Percentiles rank a stretch among this genome's conserved stretches.
phyloP scores from a whole-genome alignment of 192 early-diverging fungal genomes.

The Glomus cerebriforme region DNA sequence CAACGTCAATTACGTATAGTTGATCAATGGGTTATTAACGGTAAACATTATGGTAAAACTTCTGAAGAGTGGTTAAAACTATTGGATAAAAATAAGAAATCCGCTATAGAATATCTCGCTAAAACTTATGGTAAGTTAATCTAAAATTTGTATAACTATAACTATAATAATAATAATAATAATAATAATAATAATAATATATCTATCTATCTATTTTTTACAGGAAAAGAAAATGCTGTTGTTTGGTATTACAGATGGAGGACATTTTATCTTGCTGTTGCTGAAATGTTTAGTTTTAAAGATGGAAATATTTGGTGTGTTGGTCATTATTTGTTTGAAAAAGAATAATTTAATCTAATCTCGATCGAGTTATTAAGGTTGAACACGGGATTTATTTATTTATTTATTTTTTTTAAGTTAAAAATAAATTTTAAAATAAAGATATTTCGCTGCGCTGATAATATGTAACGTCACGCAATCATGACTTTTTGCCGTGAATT shows the following conservation, averaged over 20 bases:
- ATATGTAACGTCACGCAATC: no score
- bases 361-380: no score
- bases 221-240: slow-evolving; percentile 33
- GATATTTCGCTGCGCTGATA: no score
- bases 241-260: slow-evolving; percentile 67
- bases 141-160: not conserved
- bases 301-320: slow-evolving; percentile 63
- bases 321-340: slow-evolving; percentile 66
- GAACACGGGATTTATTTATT: no score
- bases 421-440: no score
- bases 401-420: no score
- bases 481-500: no score
- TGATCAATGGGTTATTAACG: slow-evolving; percentile 64
- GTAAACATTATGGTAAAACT: slow-evolving; percentile 60
- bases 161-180: no score
- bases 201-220: no score
- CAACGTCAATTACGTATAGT: slow-evolving; percentile 55
- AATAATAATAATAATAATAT: no score
- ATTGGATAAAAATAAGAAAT: slow-evolving; percentile 49
- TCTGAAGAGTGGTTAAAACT: slow-evolving; percentile 55
- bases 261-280: slow-evolving; percentile 59
- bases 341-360: not conserved
- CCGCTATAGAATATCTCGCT: slow-evolving; percentile 45
- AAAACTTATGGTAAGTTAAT: slow-evolving; percentile 50
- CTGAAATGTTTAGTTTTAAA: slow-evolving; percentile 59